Evolutionary conservation across 768 basidiomycete species (phyloP).

Genomic region (Chalciporus chontae): DNA sequence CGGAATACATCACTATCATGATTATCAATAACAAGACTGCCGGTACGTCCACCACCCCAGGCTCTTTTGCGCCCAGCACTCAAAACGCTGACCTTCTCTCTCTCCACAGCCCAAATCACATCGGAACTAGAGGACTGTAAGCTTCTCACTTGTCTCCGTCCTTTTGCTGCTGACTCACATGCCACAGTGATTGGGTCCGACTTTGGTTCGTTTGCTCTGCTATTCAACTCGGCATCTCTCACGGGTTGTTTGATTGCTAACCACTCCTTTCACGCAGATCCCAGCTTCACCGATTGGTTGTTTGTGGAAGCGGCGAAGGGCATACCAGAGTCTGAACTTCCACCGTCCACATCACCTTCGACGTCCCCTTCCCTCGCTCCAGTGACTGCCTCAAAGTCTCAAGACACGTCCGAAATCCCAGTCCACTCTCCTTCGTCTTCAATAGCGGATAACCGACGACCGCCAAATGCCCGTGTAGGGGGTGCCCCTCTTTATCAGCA

Average conservation of each 20-base stretch:
- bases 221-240: slow-evolving; percentile 1
- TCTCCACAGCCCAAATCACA: slow-evolving; percentile 72
- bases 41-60: slow-evolving; percentile 41
- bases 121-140: slow-evolving; percentile 80
- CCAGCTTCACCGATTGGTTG: slow-evolving; percentile 85
- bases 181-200: slow-evolving; percentile 70
- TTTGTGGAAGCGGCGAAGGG: slow-evolving; percentile 78
- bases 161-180: slow-evolving; percentile 15
- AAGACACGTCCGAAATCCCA: slow-evolving; percentile 28
- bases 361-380: slow-evolving; percentile 16
- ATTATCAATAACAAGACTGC: slow-evolving; percentile 87
- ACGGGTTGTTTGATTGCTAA: slow-evolving; percentile 4
- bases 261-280: slow-evolving; percentile 43
- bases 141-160: slow-evolving; percentile 2
- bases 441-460: slow-evolving; percentile 28
- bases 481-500: slow-evolving; percentile 64
- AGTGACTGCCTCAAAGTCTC: slow-evolving; percentile 24
- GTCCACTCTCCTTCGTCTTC: slow-evolving; percentile 18
- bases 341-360: slow-evolving; percentile 29
- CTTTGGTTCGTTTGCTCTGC: slow-evolving; percentile 51
- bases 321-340: slow-evolving; percentile 48
- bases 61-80: neutral
- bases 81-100: slow-evolving; percentile 7
- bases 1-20: slow-evolving; percentile 94
- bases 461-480: slow-evolving; percentile 44